Base-by-base conservation (phyloP, 2,329 filamentous ascomycete species). In the Trematosphaeria pertusa region DNA sequence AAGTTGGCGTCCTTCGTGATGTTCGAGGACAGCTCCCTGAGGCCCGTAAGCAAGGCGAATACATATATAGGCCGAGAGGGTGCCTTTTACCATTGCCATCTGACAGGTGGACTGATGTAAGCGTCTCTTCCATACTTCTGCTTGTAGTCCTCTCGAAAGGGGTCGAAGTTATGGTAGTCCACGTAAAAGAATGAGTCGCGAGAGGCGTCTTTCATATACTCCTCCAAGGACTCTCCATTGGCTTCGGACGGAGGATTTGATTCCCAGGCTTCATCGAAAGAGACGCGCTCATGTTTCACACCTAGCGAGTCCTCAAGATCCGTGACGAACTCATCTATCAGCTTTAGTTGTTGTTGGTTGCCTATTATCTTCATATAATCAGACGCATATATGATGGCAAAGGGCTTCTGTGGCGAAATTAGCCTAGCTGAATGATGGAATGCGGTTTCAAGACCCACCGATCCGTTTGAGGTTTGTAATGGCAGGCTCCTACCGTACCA, bases 141-240 rank as follows among this genome's bases (percentile, higher is more conserved):
- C n/a, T 30, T 11, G 22, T 39, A 39, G 14, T 39, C 19, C 12
- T n/a, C 8, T 5, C 59, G 43, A 35, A 62, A 61, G 4, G 39
- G 26, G n/a, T 50, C 45, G 14, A 50, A 48, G 14, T 40, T 46
- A 26, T 62, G 58, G 35, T 58, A 61, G 21, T 44, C 43, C 17
- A 56, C 56, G 38, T 59, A 59, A 21, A 43, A 61, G 46, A 47
- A 54, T 8, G 50, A 51, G 24, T 51, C 19, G 10, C 32, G 30
- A 18, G 37, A 43, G 3, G 34, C 45, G 32, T 44, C 33, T 44
- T 45, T 48, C 45, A 49, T 48, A 24, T 44, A 49, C 11, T 43
- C 37, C n/a, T 43, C 11, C 15, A 43, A 37, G 3, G 36, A 37
- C n/a, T 18, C 12, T 11, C 38, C 26, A 8, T 24, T 17, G 28